Evolutionary conservation across 2,329 filamentous ascomycete species (phyloP).

Genomic region (Pyricularia sp.): DNA sequence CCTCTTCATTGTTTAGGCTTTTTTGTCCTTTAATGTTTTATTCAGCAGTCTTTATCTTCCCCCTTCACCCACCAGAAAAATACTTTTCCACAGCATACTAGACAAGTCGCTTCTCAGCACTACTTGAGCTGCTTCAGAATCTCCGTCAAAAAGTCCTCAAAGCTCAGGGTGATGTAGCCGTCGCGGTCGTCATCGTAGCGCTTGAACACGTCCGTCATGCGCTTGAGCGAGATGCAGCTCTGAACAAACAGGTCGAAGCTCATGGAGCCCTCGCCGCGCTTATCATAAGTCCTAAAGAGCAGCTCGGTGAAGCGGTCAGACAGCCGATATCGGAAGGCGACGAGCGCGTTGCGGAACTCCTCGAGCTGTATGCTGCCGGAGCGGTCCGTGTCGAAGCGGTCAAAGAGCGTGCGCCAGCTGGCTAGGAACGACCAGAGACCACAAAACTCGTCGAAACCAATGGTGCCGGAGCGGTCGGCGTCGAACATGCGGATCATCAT

Average conservation of each 20-base stretch:
- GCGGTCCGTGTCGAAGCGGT: conserved; percentile 82
- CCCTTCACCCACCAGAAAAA: not conserved
- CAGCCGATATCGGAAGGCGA: conserved; percentile 87
- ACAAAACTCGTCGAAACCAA: conserved; percentile 93
- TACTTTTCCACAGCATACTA: not conserved
- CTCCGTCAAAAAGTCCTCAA: conserved; percentile 67
- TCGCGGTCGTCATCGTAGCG: conserved; percentile 96
- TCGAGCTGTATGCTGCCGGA: conserved; percentile 73
- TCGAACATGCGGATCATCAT: conserved; percentile 99
- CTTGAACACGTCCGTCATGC: conserved; percentile 99
- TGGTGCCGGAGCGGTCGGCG: conserved; percentile 73
- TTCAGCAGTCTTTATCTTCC: not conserved
- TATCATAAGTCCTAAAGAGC: conserved; percentile 83
- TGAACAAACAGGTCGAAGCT: conserved; percentile 97
- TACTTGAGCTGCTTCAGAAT: conserved; percentile 49
- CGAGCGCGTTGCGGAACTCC: conserved; percentile 64
- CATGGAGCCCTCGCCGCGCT: conserved; percentile 55
- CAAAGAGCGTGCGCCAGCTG: conserved; percentile 87
- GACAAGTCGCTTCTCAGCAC: conserved; percentile 1
- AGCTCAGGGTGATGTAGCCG: conserved; percentile 76
- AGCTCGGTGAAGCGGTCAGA: conserved; percentile 72
- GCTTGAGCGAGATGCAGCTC: conserved; percentile 88
- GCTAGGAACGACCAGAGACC: conserved; percentile 92
- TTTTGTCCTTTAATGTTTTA: not conserved
- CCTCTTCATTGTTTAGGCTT: not conserved